A percentile compares a stretch with the other conserved stretches of the same genome.
Evolutionary conservation across 306 rosid species (phyloP).

Genomic region (Cucumis hystrix): DNA sequence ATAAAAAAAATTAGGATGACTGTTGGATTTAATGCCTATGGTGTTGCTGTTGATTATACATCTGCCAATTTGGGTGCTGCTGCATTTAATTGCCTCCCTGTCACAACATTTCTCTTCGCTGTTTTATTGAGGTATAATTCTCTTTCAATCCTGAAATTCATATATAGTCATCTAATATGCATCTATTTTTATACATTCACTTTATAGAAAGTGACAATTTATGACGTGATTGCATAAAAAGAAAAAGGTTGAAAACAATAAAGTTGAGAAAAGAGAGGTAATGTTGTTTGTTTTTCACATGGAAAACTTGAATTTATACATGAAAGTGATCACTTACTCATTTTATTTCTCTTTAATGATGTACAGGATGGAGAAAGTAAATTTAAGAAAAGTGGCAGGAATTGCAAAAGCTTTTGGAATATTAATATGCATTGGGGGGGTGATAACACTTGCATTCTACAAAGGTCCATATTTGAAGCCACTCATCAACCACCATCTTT

Average conservation of each 20-base stretch:
- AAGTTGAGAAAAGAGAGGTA: too few species aligned
- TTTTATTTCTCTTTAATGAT: too few species aligned
- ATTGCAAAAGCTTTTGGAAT: constrained; percentile 37
- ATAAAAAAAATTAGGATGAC: neutral
- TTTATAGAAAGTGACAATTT: too few species aligned
- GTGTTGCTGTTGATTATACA: neutral
- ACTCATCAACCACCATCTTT: neutral
- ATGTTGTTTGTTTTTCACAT: too few species aligned
- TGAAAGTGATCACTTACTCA: too few species aligned
- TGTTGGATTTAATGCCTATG: constrained; percentile 2
- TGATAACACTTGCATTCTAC: constrained; percentile 36
- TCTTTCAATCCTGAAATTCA: too few species aligned
- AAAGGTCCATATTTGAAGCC: constrained; percentile 35
- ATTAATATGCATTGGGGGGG: constrained; percentile 36
- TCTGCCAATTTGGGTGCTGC: constrained; percentile 31
- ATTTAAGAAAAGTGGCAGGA: constrained; percentile 26
- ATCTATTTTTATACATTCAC: too few species aligned
- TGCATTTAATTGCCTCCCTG: constrained; percentile 63
- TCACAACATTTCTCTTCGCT: constrained; percentile 71
- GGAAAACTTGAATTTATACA: too few species aligned
- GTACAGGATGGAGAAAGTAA: constrained; percentile 31
- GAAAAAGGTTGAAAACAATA: too few species aligned
- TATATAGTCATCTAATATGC: too few species aligned
- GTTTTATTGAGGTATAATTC: constrained; percentile 35
- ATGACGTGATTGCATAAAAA: too few species aligned